A percentile compares a stretch with the other conserved stretches of the same genome.
phyloP scores from a whole-genome alignment of 768 basidiomycete genomes.

The Tephrocybe sp. region DNA sequence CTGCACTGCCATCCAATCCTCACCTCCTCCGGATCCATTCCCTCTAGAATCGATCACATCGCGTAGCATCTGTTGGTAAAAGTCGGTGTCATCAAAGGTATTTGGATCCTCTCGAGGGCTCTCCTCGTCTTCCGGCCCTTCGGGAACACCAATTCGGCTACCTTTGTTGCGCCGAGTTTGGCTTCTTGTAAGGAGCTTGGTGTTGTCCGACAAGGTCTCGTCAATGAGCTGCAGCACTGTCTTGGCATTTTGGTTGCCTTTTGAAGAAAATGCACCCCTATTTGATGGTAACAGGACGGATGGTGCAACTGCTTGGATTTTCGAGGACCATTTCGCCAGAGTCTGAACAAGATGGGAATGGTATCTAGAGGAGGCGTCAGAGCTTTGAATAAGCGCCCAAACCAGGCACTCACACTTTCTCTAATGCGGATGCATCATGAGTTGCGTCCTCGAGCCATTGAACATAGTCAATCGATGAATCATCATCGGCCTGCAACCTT shows the following conservation, averaged over 20 bases:
- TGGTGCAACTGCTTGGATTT: slow-evolving; percentile 91
- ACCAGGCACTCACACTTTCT: slow-evolving; percentile 46
- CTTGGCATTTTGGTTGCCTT: slow-evolving; percentile 54
- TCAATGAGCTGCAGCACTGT: slow-evolving; percentile 77
- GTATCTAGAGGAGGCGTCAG: slow-evolving; percentile 29
- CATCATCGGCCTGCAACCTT: slow-evolving; percentile 35
- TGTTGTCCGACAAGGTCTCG: slow-evolving; percentile 61
- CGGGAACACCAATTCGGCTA: slow-evolving; percentile 37
- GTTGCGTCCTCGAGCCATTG: slow-evolving; percentile 44
- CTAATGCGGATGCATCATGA: slow-evolving; percentile 41
- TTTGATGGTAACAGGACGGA: slow-evolving; percentile 70
- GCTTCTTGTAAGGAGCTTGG: slow-evolving; percentile 64
- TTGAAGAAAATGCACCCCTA: slow-evolving; percentile 64
- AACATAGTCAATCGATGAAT: slow-evolving; percentile 27
- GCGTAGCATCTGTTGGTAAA: slow-evolving; percentile 88
- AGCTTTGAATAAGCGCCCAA: not conserved
- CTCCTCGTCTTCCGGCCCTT: slow-evolving; percentile 30
- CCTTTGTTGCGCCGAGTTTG: slow-evolving; percentile 53
- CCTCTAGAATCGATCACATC: slow-evolving; percentile 83
- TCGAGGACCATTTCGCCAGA: slow-evolving; percentile 92
- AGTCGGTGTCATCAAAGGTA: slow-evolving; percentile 87
- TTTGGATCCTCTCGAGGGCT: slow-evolving; percentile 38
- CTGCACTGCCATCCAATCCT: slow-evolving; percentile 66
- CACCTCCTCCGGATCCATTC: slow-evolving; percentile 38
- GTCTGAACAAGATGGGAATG: slow-evolving; percentile 78